Evolutionary conservation across 768 basidiomycete genomes (phyloP), one percentile per base, ranked within the genome.

Genomic region (Lactifluus volemus): DNA sequence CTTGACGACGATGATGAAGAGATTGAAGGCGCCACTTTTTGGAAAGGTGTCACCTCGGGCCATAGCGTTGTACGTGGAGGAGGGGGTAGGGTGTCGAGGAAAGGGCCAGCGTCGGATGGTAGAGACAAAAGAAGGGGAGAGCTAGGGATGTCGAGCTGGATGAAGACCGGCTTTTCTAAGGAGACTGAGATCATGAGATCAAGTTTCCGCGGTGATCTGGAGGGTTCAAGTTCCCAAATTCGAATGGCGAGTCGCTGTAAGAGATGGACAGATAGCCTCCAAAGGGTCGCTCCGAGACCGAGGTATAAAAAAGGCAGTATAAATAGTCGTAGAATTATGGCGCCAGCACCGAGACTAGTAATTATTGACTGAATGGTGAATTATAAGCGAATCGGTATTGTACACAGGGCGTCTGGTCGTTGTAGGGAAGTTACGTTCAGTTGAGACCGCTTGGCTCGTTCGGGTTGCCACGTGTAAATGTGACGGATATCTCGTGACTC

Each of bases 61-160:
- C 38, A 29, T 29, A 41, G 2, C 5, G 41, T 48, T 12, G 51
- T 44, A 32, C 41, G 48, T 9, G 61, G 21, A 32, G 11, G n/a
- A n/a, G 45, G 12, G 47, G 50, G 11, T 17, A 34, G 39, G 7
- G 17, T 11, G 12, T 15, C 30, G 4, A 57, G 47, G 30, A 45
- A 53, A 49, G 60, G 48, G 19, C 52, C 52, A 9, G 49, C 49
- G 32, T 60, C 52, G 3, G 55, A 49, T 39, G 58, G 38, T n/a
- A 60, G 53, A 0, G 63, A 64, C 15, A 59, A 52, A n/a, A 64
- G 59, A 36, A 66, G 49, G 25, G 65, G 65, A 5, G 65, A 60
- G 4, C 34, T 57, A 32, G 65, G 59, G 21, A 66, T 57, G 41
- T 64, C 45, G 42, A 66, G 52, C 17, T 55, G 41, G 19, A 66